Base-by-base conservation (phyloP, 1,284 basidiomycete species). In the Takashimella koratensis region DNA sequence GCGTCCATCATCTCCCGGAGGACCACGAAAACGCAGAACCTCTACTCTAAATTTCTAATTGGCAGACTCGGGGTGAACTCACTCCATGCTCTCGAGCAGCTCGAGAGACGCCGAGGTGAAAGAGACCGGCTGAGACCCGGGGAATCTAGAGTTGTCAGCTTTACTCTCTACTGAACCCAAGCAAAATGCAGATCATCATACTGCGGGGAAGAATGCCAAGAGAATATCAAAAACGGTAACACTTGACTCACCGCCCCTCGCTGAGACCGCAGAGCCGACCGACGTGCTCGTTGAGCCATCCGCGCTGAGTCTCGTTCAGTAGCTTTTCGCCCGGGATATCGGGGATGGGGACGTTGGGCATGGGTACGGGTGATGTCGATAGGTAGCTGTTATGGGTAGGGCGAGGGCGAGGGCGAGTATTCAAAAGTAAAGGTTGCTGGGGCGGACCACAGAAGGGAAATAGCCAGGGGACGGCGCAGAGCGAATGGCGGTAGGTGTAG, bases 61-160 rank as follows among this genome's bases (percentile, higher is more conserved):
- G n/a, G n/a, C n/a, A n/a, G n/a, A n/a, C n/a, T n/a, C n/a, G n/a
- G n/a, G n/a, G n/a, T n/a, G n/a, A n/a, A 54, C 83, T 81, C 65
- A 92, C 91, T 97, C 90, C 79, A 86, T 83, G 22, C 77, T 78
- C 76, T 95, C 90, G 43, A 97, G 80, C 67, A 87, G 82, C 8
- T 81, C 79, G 42, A 97, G 71, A 63, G 90, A 87, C 44, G 76
- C 79, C 8, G 77, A 71, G 4, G 83, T 80, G 76, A 97, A 96
- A 70, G 90, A 93, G 63, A 97, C 85, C 12, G 93, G 93, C 69
- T 97, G 94, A 66, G 88, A 88, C 16, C 94, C 93, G 24, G 92
- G 92, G 76, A 96, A 97, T 60, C 90, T 90, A 57, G 51, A 20
- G 25, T 16, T 11, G 49, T 59, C 42, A 62, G 57, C 24, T 39